phyloP scores from a whole-genome alignment of 2,329 filamentous ascomycete species.

The Cercospora berteroae region DNA sequence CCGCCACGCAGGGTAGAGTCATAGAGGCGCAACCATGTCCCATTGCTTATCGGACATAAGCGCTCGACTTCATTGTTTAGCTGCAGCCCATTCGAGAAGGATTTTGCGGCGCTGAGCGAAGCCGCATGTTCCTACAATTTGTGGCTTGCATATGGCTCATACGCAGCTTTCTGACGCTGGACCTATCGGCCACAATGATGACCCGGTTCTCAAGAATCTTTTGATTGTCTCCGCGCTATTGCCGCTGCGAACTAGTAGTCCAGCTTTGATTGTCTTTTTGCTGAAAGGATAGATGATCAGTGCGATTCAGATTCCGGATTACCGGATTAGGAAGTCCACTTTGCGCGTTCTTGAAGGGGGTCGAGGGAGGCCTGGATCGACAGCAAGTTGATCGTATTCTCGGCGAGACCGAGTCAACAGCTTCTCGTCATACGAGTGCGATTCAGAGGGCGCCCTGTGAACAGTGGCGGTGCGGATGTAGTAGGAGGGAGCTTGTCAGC shows the following conservation, averaged over 20 bases:
- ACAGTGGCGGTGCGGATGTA: neutral
- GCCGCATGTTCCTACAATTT: neutral
- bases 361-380: neutral
- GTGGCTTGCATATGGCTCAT: neutral
- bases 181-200: constrained; percentile 4
- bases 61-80: neutral
- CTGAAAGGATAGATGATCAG: neutral
- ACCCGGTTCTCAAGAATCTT: neutral
- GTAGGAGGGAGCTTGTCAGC: neutral
- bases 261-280: neutral
- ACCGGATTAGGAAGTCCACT: neutral
- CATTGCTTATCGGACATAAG: neutral
- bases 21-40: neutral
- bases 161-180: neutral
- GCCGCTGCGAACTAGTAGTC: neutral
- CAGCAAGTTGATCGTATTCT: neutral
- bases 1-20: neutral
- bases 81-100: neutral
- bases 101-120: neutral
- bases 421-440: neutral
- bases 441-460: neutral
- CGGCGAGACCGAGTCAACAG: neutral
- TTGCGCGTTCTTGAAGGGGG: neutral
- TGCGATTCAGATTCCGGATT: neutral
- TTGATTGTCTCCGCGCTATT: neutral